Conservation (phyloP, 2,329 filamentous ascomycete species). For the Sporothrix brasiliensis region DNA sequence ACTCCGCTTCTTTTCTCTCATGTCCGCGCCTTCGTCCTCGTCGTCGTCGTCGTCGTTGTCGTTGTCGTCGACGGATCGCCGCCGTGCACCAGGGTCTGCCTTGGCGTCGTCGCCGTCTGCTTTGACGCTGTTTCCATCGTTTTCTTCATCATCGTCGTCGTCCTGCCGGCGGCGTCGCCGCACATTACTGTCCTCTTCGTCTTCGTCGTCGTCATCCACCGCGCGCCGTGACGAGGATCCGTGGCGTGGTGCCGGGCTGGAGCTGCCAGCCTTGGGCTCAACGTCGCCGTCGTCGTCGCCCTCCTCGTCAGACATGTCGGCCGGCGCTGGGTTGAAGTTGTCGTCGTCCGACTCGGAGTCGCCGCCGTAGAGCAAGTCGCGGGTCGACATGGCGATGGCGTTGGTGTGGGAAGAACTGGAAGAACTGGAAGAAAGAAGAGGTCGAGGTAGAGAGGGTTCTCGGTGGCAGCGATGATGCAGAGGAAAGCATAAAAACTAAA, state of each 20-base stretch:
- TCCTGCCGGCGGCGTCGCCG: slow-evolving; percentile 34
- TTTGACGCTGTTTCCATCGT: slow-evolving; percentile 42
- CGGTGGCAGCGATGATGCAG: background rate
- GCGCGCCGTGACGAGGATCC: slow-evolving; percentile 36
- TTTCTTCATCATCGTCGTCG: slow-evolving; percentile 42
- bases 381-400: slow-evolving; percentile 29
- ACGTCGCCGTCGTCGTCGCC: slow-evolving; percentile 64
- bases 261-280: slow-evolving; percentile 40
- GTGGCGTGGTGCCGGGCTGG: slow-evolving; percentile 34
- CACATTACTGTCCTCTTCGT: slow-evolving; percentile 20
- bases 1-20: slow-evolving; percentile 36
- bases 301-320: slow-evolving; percentile 73
- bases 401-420: background rate
- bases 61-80: slow-evolving; percentile 41
- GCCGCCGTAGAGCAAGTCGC: slow-evolving; percentile 37
- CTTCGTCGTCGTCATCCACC: slow-evolving; percentile 40
- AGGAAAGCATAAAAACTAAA: background rate
- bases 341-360: slow-evolving; percentile 78
- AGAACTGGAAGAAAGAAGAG: background rate
- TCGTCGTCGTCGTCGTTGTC: slow-evolving; percentile 30
- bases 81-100: slow-evolving; percentile 44
- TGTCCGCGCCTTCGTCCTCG: slow-evolving; percentile 38
- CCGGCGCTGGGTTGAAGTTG: slow-evolving; percentile 84
- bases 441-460: background rate
- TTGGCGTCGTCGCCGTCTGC: slow-evolving; percentile 44